A percentile compares a stretch with the other conserved stretches of the same genome.
These are phyloP conservation scores for Leishmania martiniquensis DNA, from an alignment of 208 protist species.

Conservation along the genomic window DNA sequence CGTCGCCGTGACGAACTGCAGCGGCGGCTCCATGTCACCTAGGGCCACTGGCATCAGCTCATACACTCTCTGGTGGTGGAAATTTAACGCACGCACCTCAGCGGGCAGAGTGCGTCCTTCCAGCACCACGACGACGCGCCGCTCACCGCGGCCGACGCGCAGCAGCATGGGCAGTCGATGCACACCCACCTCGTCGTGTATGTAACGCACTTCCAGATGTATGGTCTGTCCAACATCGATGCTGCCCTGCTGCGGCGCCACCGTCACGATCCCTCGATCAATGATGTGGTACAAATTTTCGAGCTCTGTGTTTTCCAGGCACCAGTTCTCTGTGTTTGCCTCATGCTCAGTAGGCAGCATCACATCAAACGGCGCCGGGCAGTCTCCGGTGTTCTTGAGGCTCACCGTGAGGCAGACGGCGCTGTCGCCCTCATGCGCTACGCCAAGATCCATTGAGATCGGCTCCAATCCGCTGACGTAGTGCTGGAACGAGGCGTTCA, in stretches of 20 bases:
- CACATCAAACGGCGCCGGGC: slow-evolving; percentile 67
- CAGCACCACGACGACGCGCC: slow-evolving; percentile 82
- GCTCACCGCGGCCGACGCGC: slow-evolving; percentile 57
- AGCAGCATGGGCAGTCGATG: slow-evolving; percentile 88
- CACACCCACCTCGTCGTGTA: slow-evolving; percentile 53
- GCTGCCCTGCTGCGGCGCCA: slow-evolving; percentile 58
- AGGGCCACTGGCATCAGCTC: slow-evolving; percentile 85
- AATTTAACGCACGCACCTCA: slow-evolving; percentile 58
- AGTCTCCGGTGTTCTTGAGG: slow-evolving; percentile 82
- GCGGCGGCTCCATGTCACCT: slow-evolving; percentile 85
- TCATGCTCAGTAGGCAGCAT: slow-evolving; percentile 90
- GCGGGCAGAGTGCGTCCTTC: slow-evolving; percentile 77
- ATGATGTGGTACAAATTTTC: slow-evolving; percentile 75
- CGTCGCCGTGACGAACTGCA: slow-evolving; percentile 77
- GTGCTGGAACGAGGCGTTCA: slow-evolving; percentile 72
- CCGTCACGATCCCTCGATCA: slow-evolving; percentile 65
- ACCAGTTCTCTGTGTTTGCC: slow-evolving; percentile 85
- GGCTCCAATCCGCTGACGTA: slow-evolving; percentile 72
- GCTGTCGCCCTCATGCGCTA: slow-evolving; percentile 38
- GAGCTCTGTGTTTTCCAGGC: slow-evolving; percentile 75
- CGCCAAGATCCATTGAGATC: slow-evolving; percentile 81
- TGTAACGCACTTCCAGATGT: slow-evolving; percentile 73
- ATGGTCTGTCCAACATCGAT: slow-evolving; percentile 62
- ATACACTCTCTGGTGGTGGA: slow-evolving; percentile 59
- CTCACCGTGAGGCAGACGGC: slow-evolving; percentile 51